Evolutionary conservation across 2,329 filamentous ascomycete genomes (phyloP), one percentile per base, ranked within the genome.

Genomic region (Purpureocillium takamizusanense): DNA sequence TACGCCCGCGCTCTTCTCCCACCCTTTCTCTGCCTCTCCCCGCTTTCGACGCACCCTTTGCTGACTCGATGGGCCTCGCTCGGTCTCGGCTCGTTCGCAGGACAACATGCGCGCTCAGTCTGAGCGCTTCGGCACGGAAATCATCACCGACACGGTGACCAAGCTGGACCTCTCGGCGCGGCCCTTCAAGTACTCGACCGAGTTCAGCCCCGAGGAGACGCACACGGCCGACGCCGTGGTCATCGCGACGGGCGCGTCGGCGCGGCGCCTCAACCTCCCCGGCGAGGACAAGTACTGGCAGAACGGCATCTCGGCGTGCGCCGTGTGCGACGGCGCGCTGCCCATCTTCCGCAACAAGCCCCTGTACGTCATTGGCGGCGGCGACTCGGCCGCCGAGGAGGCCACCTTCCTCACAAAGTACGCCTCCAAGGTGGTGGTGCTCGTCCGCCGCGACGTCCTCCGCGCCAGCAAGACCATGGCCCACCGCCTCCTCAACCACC

Each of bases 261-360:
- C 92, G 28, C 76, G 86, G 49, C 78, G 94, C 46, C 69, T 98
- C 39, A 70, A 83, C 60, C 76, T 98, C 34, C 70, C 80, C 11
- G 94, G 92, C 39, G 92, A 98, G 70, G 85, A 94, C 39, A 85
- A 81, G 61, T 98, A 88, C 76, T 98, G 94, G 94, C 89, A 95
- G 61, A 92, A 85, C 61, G 92, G 92, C 50, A 87, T 98, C 58
- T 92, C 84, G 37, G 92, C 92, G 36, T 98, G 92, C 65, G 92
- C 92, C 27, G 92, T 98, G 35, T 98, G 92, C 66, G 92, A 98
- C 58, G 92, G 92, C 47, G 92, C 89, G 36, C 83, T 97, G 34
- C 92, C 92, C 43, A 95, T 98, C 62, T 98, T 95, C 81, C 78
- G 90, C 52, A 87, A 95, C 65, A 94, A 95, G 74, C 90, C 85